Conservation (phyloP, 1,284 basidiomycete genomes). For the Puccinia sorghi region DNA sequence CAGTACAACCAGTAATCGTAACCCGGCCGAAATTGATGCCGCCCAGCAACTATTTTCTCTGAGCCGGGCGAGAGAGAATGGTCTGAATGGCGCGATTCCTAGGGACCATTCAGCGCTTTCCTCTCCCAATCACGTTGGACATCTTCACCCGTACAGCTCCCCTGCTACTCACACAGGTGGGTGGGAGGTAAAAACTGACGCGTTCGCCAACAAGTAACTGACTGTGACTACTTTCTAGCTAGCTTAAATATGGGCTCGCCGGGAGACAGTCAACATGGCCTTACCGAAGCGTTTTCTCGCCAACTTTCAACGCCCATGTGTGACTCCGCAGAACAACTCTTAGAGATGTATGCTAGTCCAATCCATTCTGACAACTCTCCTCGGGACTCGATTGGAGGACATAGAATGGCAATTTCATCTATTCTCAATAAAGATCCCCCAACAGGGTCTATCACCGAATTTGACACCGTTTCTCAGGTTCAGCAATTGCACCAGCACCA, state of each 20-base stretch:
- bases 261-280: not conserved
- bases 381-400: conserved; percentile 19
- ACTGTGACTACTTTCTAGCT: conserved; percentile 18
- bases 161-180: conserved; percentile 22
- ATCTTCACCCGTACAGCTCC: conserved; percentile 6
- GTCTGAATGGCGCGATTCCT: not conserved
- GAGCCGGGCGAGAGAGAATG: conserved; percentile 12
- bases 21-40: conserved; percentile 35
- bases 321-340: not conserved
- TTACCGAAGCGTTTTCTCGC: not conserved
- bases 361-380: too few relatives aligned
- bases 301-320: conserved; percentile 1
- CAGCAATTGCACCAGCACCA: conserved; percentile 30
- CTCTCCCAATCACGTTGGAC: not conserved
- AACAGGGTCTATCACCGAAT: conserved; percentile 14
- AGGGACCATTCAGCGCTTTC: not conserved
- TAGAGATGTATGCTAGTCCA: too few relatives aligned
- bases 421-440: conserved; percentile 41
- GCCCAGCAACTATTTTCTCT: conserved; percentile 27
- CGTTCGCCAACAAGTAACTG: conserved; percentile 1
- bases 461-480: not conserved
- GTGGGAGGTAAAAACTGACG: not conserved
- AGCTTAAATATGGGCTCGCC: conserved; percentile 14
- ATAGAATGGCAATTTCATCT: conserved; percentile 44
- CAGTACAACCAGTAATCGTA: conserved; percentile 9